Conservation (phyloP, 305 asterid species). For the Plantago coronopus region DNA sequence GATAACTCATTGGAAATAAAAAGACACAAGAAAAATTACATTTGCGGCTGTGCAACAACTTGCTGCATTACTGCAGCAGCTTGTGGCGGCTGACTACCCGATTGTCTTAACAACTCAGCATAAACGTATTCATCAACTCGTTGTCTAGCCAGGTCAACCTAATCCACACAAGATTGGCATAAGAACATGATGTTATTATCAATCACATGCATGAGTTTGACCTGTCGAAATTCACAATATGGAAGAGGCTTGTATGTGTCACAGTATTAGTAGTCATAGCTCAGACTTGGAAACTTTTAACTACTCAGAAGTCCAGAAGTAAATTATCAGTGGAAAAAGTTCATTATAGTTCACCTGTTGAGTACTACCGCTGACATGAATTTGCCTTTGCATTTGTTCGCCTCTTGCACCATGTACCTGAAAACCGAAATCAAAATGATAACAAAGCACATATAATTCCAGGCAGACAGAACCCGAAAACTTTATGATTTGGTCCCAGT, state of each 20-base stretch:
- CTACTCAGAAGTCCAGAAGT: neutral
- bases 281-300: neutral
- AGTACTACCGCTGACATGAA: constrained; percentile 74
- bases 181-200: constrained; percentile 2
- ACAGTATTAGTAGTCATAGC: too few species aligned
- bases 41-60: constrained; percentile 27
- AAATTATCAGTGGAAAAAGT: neutral
- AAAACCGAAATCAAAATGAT: constrained; percentile 12
- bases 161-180: constrained; percentile 8
- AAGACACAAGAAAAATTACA: constrained; percentile 31
- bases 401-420: constrained; percentile 90
- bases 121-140: constrained; percentile 85
- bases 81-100: constrained; percentile 44
- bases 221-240: neutral
- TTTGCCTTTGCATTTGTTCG: constrained; percentile 81
- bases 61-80: constrained; percentile 27
- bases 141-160: constrained; percentile 80
- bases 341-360: constrained; percentile 58
- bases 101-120: constrained; percentile 72
- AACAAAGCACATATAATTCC: neutral
- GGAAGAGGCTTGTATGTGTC: neutral
- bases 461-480: constrained; percentile 8
- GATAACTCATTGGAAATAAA: neutral
- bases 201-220: neutral
- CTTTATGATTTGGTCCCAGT: neutral